phyloP scores from a whole-genome alignment of 208 protist species.

The Acanthamoeba royreba region DNA sequence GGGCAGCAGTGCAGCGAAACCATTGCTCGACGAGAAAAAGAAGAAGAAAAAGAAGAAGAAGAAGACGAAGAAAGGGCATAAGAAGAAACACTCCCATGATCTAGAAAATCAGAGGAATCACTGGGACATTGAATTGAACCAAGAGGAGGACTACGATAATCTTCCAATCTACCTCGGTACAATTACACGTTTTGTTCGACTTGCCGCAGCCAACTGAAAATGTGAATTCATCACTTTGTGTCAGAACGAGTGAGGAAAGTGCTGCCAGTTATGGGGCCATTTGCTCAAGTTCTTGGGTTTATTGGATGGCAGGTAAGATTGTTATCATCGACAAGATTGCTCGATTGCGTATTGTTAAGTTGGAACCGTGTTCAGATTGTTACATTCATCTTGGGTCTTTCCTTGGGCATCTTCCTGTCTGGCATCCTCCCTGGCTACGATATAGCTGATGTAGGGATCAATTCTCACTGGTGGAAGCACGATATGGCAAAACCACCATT shows the following conservation, averaged over 20 bases:
- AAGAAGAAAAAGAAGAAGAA: neutral
- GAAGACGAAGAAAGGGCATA: neutral
- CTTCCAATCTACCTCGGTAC: neutral
- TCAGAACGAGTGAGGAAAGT: neutral
- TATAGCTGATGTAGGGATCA: neutral
- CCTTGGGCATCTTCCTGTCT: neutral
- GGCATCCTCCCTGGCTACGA: neutral
- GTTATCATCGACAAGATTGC: neutral
- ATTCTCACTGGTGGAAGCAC: neutral
- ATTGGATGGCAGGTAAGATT: neutral
- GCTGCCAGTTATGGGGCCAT: neutral
- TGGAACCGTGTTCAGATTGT: neutral
- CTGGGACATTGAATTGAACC: neutral
- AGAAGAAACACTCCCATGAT: neutral
- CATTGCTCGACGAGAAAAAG: neutral
- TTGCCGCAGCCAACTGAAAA: neutral
- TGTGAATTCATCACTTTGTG: neutral
- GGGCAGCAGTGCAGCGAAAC: no score
- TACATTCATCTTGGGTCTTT: neutral
- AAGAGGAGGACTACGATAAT: neutral
- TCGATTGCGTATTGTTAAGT: no score
- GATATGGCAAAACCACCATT: neutral
- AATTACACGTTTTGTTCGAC: neutral
- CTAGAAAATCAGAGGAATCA: neutral
- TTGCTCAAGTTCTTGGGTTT: neutral